phyloP scores from a whole-genome alignment of 2,329 filamentous ascomycete genomes.

The Chaetomium sp. region DNA sequence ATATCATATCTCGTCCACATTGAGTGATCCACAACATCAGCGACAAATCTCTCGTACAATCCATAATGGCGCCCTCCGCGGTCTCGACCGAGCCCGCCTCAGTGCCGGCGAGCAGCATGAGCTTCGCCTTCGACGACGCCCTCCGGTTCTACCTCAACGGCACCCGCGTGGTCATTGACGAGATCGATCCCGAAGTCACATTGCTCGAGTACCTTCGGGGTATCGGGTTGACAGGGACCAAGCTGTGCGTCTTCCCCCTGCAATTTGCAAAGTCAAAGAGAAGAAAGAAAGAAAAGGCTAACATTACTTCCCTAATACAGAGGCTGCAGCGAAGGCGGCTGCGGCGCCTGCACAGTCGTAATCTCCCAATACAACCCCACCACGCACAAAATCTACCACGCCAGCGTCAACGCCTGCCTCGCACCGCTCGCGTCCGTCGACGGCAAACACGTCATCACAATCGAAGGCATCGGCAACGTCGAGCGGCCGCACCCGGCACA shows the following conservation, averaged over 20 bases:
- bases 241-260: conserved; percentile 52
- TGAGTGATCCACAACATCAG: background rate
- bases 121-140: conserved; percentile 75
- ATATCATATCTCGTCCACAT: background rate
- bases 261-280: background rate
- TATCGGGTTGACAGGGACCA: conserved; percentile 90
- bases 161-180: conserved; percentile 77
- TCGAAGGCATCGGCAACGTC: conserved; percentile 89
- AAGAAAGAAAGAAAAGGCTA: background rate
- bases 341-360: conserved; percentile 92
- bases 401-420: conserved; percentile 91
- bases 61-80: conserved; percentile 51
- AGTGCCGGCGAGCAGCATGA: conserved; percentile 47
- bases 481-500: conserved; percentile 83
- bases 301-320: conserved; percentile 28
- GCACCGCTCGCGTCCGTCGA: conserved; percentile 89
- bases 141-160: conserved; percentile 93
- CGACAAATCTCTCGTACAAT: background rate
- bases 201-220: conserved; percentile 88
- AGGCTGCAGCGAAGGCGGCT: conserved; percentile 93
- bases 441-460: conserved; percentile 95
- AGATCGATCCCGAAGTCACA: conserved; percentile 85
- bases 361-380: conserved; percentile 91
- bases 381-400: conserved; percentile 89
- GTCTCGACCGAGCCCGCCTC: conserved; percentile 39